Evolutionary conservation across 2,329 filamentous ascomycete genomes (phyloP).

Genomic region (Trichoderma lentiforme): DNA sequence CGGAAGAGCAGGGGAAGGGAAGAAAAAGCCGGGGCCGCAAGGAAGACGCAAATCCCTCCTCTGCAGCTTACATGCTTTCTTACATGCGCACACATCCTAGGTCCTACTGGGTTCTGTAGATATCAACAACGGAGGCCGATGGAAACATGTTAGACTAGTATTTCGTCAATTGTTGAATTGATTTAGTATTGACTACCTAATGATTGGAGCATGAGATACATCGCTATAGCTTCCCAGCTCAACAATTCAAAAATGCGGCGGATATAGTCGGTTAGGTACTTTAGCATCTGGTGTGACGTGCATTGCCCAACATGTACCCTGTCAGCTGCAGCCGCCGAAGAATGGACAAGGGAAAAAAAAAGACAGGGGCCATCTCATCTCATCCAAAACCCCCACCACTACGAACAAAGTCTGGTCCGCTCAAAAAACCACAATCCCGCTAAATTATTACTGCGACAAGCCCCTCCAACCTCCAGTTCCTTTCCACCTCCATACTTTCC

Average conservation of each 20-base stretch:
- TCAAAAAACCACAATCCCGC: conserved; percentile 4
- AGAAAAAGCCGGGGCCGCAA: not conserved
- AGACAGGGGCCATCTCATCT: not conserved
- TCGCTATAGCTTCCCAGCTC: not conserved
- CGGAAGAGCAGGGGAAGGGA: not conserved
- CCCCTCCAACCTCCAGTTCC: conserved; percentile 1
- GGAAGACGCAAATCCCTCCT: not conserved
- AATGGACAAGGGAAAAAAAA: not conserved
- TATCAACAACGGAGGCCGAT: too few relatives aligned
- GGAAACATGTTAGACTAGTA: not conserved
- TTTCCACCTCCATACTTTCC: not conserved
- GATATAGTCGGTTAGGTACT: not conserved
- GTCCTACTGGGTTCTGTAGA: too few relatives aligned
- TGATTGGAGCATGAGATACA: not conserved
- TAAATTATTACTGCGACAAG: not conserved
- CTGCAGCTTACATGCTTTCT: not conserved
- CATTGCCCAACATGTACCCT: not conserved
- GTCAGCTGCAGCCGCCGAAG: not conserved
- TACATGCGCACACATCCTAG: not conserved
- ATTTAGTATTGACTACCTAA: not conserved
- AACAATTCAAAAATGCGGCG: not conserved
- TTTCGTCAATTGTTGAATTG: not conserved
- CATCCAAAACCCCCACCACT: not conserved
- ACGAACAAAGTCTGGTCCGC: not conserved
- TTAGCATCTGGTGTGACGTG: not conserved